phyloP scores from a whole-genome alignment of 1,284 basidiomycete genomes.

The Ceratobasidium sp. region DNA sequence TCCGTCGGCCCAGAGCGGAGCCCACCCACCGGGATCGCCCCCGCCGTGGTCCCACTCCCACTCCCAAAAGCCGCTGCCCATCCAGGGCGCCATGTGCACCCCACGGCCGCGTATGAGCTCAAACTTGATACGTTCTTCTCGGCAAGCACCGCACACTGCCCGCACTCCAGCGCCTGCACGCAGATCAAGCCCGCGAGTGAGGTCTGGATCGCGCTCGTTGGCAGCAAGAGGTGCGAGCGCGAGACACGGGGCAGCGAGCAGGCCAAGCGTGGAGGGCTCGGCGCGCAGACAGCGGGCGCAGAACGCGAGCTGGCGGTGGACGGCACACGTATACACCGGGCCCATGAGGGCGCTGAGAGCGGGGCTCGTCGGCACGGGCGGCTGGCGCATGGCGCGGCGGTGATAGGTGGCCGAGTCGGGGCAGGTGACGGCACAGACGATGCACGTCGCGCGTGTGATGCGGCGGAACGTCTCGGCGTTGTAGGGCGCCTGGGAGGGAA shows the following conservation, averaged over 20 bases:
- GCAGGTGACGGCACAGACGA: constrained; percentile 22
- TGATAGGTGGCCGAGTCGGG: constrained; percentile 3
- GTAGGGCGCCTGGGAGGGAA: not conserved
- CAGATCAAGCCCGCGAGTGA: constrained; percentile 22
- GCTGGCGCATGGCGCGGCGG: not conserved
- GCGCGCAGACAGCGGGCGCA: constrained; percentile 28
- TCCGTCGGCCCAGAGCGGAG: constrained; percentile 5
- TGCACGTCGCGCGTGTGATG: constrained; percentile 33
- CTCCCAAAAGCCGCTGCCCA: constrained; percentile 41
- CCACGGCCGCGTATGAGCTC: constrained; percentile 34
- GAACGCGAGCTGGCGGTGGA: constrained; percentile 25
- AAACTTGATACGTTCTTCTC: constrained; percentile 17
- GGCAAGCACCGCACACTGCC: constrained; percentile 28
- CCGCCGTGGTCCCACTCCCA: constrained; percentile 26
- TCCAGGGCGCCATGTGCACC: constrained; percentile 24
- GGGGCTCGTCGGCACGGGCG: not conserved
- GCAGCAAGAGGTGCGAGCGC: constrained; percentile 26
- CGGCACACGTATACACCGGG: not conserved
- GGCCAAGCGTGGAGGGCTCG: constrained; percentile 10
- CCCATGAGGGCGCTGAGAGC: constrained; percentile 3
- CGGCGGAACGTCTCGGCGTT: constrained; percentile 22
- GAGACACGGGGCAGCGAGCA: not conserved
- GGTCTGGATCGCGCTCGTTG: constrained; percentile 30
- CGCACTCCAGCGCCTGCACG: constrained; percentile 29
- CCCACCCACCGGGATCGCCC: constrained; percentile 10